Evolutionary conservation across 1,284 basidiomycete genomes (phyloP), one percentile per base, ranked within the genome.

Genomic region (Somion occarium): DNA sequence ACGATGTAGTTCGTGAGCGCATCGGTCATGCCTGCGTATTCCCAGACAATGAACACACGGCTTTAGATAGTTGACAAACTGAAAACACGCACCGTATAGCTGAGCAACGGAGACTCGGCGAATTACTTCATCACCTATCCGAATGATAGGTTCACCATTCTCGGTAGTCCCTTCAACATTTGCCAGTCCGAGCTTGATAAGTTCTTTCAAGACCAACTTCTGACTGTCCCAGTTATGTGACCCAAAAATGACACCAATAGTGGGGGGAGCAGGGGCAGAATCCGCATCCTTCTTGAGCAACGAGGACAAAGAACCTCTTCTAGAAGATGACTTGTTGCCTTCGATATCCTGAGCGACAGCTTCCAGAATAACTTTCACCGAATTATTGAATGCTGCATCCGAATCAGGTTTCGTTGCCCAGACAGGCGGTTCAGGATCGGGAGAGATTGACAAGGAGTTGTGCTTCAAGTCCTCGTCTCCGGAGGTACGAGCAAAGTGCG

Each of bases 181-280:
- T 15, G 80, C 90, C 46, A 93, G 66, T 4, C 83, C 83, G 11
- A 71, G 71, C 38, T 67, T 60, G 1, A 83, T 75, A 48, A 95
- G 71, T 56, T 80, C 78, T 13, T 77, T 73, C 22, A 91, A 64
- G 46, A 94, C 76, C 50, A 80, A 63, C 27, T 78, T 69, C 52
- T 79, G 81, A 50, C 84, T 88, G 30, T 72, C 70, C 74, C 82
- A 79, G 63, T 96, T 96, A 62, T 96, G 93, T 22, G 93, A 92
- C 1, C 89, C 93, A 59, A 95, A 94, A 2, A 94, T 69, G 34
- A 92, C 82, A 1, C 80, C 85, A 11, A 94, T 68, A 3, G 70
- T 71, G 3, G 80, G 78, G 0, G 45, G 25, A 24, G 25, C n/a
- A 18, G 39, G 39, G 7, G 7, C 7, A 15, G 22, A 5, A 26